Conservation (phyloP, 495 filamentous ascomycete genomes). For the Terfezia claveryi region DNA sequence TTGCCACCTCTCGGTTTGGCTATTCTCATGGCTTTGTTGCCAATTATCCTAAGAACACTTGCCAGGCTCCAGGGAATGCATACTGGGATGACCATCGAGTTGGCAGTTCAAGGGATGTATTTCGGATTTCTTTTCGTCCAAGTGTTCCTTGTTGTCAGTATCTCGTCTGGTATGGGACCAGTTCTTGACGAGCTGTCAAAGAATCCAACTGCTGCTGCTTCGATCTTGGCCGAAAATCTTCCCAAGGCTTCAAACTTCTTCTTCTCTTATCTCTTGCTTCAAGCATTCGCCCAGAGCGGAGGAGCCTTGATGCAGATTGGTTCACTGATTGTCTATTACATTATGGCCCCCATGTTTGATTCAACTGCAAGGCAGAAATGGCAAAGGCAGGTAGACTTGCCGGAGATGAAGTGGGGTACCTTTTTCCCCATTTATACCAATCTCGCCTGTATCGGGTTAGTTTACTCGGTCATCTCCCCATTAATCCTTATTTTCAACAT, state of each 20-base stretch:
- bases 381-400: slow-evolving; percentile 56
- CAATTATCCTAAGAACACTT: slow-evolving; percentile 51
- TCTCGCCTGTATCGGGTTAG: slow-evolving; percentile 77
- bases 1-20: slow-evolving; percentile 59
- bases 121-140: slow-evolving; percentile 91
- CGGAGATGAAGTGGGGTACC: slow-evolving; percentile 67
- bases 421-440: slow-evolving; percentile 95
- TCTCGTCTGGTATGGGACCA: slow-evolving; percentile 55
- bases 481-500: slow-evolving; percentile 86
- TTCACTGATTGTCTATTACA: slow-evolving; percentile 54
- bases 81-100: slow-evolving; percentile 58
- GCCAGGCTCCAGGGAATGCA: slow-evolving; percentile 55
- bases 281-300: slow-evolving; percentile 73
- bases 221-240: slow-evolving; percentile 58
- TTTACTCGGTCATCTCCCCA: slow-evolving; percentile 78
- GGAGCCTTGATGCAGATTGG: slow-evolving; percentile 74
- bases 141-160: slow-evolving; percentile 78
- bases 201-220: slow-evolving; percentile 34
- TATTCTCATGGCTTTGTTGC: slow-evolving; percentile 60
- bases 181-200: slow-evolving; percentile 41
- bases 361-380: slow-evolving; percentile 78
- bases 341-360: slow-evolving; percentile 57
- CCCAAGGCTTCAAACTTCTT: slow-evolving; percentile 89
- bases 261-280: slow-evolving; percentile 94
- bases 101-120: slow-evolving; percentile 77